Conservation (phyloP, 1,284 basidiomycete species). For the Irpex sp. region DNA sequence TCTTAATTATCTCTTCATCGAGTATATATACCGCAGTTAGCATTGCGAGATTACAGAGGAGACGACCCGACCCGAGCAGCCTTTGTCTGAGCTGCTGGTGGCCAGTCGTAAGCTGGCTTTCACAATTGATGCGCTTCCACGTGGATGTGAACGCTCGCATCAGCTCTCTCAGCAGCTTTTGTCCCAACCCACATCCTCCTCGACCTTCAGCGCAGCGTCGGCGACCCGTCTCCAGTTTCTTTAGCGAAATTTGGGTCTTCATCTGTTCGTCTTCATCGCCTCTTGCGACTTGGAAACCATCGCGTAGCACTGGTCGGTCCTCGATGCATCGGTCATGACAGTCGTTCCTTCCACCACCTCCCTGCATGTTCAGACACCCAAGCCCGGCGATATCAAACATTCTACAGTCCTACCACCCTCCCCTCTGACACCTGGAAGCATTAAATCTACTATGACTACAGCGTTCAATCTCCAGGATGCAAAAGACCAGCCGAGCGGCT, state of each 20-base stretch:
- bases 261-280: not conserved
- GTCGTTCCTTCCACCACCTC: conserved; percentile 9
- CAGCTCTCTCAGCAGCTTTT: not conserved
- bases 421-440: conserved; percentile 10
- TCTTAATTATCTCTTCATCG: not conserved
- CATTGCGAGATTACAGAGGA: not conserved
- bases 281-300: not conserved
- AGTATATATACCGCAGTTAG: not conserved
- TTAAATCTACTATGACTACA: conserved; percentile 7
- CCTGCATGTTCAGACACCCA: conserved; percentile 10
- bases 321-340: conserved; percentile 15
- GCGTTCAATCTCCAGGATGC: not conserved
- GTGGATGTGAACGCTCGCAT: not conserved
- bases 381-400: conserved; percentile 8
- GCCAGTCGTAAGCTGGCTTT: not conserved
- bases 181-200: not conserved
- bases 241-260: not conserved
- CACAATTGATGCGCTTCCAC: not conserved
- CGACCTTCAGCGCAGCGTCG: not conserved
- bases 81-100: not conserved
- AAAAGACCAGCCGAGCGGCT: not conserved
- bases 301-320: not conserved
- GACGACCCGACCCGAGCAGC: not conserved
- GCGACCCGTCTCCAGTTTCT: not conserved
- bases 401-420: conserved; percentile 9